These are phyloP conservation scores for Tulasnella sp. DNA, from an alignment of 768 basidiomycete genomes.

Conservation along the genomic window DNA sequence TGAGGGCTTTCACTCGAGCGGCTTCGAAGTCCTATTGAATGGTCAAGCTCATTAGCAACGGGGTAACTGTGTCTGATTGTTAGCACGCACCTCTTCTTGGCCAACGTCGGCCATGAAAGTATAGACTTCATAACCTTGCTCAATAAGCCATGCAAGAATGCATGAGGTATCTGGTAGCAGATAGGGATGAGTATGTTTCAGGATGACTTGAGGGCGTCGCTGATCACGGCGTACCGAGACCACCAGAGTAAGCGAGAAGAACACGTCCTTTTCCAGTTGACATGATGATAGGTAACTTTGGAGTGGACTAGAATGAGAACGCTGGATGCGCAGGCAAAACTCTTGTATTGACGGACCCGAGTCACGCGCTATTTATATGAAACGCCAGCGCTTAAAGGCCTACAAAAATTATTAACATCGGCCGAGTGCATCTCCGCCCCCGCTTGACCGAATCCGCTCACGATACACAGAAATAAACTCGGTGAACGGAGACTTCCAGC, in stretches of 20 bases:
- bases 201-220: background rate
- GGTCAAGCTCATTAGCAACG: conserved; percentile 9
- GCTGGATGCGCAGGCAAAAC: no score
- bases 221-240: conserved; percentile 58
- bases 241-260: conserved; percentile 95
- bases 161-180: conserved; percentile 78
- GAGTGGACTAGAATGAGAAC: no score
- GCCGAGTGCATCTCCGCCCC: no score
- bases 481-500: no score
- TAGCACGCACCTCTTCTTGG: conserved; percentile 61
- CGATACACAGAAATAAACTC: no score
- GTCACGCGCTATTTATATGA: no score
- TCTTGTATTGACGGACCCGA: no score
- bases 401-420: no score
- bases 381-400: no score
- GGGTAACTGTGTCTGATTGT: background rate
- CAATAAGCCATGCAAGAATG: conserved; percentile 98
- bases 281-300: no score
- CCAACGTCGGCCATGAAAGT: conserved; percentile 97
- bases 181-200: background rate
- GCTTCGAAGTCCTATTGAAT: conserved; percentile 75
- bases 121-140: conserved; percentile 92
- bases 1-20: conserved; percentile 78
- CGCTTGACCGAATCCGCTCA: no score
- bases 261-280: conserved; percentile 56